Conservation (phyloP, 371 early-diverging fungal species). For the Mucor plumbeus region DNA sequence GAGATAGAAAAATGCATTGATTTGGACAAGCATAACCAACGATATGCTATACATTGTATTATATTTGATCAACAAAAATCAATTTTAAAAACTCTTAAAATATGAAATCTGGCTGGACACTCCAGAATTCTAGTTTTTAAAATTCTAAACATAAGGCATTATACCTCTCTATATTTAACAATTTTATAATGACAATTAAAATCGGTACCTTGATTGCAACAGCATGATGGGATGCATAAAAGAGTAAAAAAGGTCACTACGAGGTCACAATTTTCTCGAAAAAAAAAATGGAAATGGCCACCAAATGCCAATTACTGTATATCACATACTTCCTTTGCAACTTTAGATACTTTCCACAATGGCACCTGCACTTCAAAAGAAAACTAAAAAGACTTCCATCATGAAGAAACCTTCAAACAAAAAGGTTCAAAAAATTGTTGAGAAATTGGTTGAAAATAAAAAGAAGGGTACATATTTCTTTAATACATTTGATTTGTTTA, state of each 20-base stretch:
- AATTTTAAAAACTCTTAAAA: no score
- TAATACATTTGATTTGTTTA: neutral
- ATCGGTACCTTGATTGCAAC: conserved; percentile 4
- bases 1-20: no score
- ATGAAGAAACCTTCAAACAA: conserved; percentile 6
- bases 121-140: no score
- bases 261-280: neutral
- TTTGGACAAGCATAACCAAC: no score
- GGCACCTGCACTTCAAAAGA: conserved; percentile 21
- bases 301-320: neutral
- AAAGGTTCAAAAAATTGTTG: conserved; percentile 16
- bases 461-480: neutral
- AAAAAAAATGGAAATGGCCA: neutral
- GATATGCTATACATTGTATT: no score
- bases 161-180: no score
- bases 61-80: no score
- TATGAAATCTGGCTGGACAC: no score
- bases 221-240: neutral
- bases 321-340: no score
- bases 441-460: conserved; percentile 6
- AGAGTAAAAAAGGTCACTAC: conserved; percentile 8
- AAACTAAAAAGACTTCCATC: conserved; percentile 7
- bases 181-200: neutral
- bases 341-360: neutral
- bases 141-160: no score